Evolutionary conservation across 2,329 filamentous ascomycete genomes (phyloP).

Genomic region (Nigrospora sphaerica): DNA sequence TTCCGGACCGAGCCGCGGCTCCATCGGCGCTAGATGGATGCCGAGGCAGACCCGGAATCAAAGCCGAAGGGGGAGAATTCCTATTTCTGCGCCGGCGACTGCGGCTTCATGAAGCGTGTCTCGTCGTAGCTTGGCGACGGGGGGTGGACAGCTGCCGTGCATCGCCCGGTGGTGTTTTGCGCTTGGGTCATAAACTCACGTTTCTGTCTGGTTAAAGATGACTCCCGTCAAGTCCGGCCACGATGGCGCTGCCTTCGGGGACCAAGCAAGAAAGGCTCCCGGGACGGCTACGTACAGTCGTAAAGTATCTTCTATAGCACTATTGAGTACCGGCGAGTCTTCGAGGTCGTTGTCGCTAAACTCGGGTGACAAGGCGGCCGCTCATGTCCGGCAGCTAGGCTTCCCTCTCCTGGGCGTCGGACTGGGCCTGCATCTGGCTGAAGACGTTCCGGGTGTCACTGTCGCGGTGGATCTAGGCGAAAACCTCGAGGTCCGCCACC

Average conservation of each 20-base stretch:
- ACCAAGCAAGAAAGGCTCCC: conserved; percentile 26
- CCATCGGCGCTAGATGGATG: conserved; percentile 46
- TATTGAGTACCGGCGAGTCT: conserved; percentile 27
- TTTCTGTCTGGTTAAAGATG: neutral
- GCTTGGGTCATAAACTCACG: neutral
- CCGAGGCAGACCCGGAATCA: conserved; percentile 44
- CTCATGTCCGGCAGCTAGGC: neutral
- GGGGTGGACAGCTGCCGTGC: no score
- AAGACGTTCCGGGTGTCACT: neutral
- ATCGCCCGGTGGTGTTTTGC: no score
- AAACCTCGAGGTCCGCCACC: conserved; percentile 11
- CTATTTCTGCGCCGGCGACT: neutral
- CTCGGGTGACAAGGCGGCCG: neutral
- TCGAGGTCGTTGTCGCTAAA: conserved; percentile 12
- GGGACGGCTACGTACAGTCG: conserved; percentile 31
- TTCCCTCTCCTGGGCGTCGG: neutral
- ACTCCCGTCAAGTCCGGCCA: conserved; percentile 26
- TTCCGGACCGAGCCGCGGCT: conserved; percentile 29
- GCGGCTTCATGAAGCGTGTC: neutral
- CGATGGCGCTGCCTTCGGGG: conserved; percentile 23
- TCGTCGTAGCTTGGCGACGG: neutral
- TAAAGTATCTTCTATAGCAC: conserved; percentile 33
- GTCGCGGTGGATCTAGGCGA: conserved; percentile 13
- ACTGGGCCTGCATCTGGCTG: neutral
- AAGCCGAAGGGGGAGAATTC: conserved; percentile 43